phyloP scores from a whole-genome alignment of 1,284 basidiomycete species.

The Marasmius fiardii region DNA sequence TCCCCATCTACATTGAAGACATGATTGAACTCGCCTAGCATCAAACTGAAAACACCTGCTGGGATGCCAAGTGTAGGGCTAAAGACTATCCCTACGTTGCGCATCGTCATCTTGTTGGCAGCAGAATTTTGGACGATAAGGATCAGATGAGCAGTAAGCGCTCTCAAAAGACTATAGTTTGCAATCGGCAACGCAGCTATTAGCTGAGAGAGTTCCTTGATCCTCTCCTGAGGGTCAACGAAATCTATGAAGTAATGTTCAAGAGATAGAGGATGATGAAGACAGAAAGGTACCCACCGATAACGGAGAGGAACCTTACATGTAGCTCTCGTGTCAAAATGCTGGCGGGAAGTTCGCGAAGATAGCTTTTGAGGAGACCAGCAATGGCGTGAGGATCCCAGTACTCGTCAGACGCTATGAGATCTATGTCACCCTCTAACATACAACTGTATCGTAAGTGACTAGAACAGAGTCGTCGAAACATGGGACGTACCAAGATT shows the following conservation, averaged over 20 bases:
- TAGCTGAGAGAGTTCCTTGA: slow-evolving; percentile 81
- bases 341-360: slow-evolving; percentile 88
- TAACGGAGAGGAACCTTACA: slow-evolving; percentile 83
- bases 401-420: slow-evolving; percentile 82
- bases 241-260: slow-evolving; percentile 56
- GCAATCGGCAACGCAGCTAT: slow-evolving; percentile 86
- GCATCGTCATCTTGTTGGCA: slow-evolving; percentile 98
- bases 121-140: slow-evolving; percentile 89
- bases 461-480: slow-evolving; percentile 9
- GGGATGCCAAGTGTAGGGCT: slow-evolving; percentile 94
- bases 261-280: slow-evolving; percentile 6
- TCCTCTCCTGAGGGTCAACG: slow-evolving; percentile 83
- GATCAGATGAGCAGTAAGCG: slow-evolving; percentile 93
- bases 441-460: slow-evolving; percentile 11
- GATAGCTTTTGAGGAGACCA: slow-evolving; percentile 86
- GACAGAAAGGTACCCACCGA: slow-evolving; percentile 57
- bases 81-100: slow-evolving; percentile 98
- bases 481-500: slow-evolving; percentile 63
- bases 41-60: slow-evolving; percentile 90
- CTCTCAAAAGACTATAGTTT: slow-evolving; percentile 93
- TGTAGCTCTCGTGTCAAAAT: slow-evolving; percentile 92
- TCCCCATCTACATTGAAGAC: slow-evolving; percentile 77
- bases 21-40: slow-evolving; percentile 87
- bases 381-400: slow-evolving; percentile 96
- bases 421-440: slow-evolving; percentile 87